phyloP scores from a whole-genome alignment of 163 green algal species.

The Coccomyxa subellipsoidea region DNA sequence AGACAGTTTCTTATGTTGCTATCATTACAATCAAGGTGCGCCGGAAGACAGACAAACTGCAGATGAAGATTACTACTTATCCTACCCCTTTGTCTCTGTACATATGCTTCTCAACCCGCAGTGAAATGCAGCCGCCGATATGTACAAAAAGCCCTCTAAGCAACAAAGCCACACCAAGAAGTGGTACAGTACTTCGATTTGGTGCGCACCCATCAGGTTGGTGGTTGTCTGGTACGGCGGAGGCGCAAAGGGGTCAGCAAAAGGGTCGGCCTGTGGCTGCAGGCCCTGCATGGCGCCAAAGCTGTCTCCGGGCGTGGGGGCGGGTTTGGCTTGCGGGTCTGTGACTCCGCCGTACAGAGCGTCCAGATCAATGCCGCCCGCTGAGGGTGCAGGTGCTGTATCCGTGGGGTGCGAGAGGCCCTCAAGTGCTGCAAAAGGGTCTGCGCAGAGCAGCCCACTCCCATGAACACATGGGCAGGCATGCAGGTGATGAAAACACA shows the following conservation, averaged over 20 bases:
- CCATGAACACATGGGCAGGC: too few species aligned
- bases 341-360: slow-evolving; percentile 12
- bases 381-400: neutral
- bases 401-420: neutral
- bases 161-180: too few species aligned
- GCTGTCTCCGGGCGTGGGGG: neutral
- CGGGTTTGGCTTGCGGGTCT: neutral
- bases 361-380: slow-evolving; percentile 4
- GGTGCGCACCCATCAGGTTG: neutral
- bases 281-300: neutral
- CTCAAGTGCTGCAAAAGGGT: slow-evolving; percentile 25
- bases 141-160: too few species aligned
- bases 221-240: neutral
- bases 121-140: too few species aligned
- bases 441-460: too few species aligned
- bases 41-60: neutral
- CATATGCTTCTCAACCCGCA: too few species aligned
- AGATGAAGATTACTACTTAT: neutral
- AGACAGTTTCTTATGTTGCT: too few species aligned
- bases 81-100: too few species aligned
- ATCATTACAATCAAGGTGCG: neutral
- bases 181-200: too few species aligned
- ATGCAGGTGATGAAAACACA: too few species aligned
- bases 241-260: neutral
- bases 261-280: neutral